Percentiles rank a stretch among this genome's conserved stretches.
Conservation (phyloP, 352 stramenopile species). For the Phytopythium helicoides region DNA sequence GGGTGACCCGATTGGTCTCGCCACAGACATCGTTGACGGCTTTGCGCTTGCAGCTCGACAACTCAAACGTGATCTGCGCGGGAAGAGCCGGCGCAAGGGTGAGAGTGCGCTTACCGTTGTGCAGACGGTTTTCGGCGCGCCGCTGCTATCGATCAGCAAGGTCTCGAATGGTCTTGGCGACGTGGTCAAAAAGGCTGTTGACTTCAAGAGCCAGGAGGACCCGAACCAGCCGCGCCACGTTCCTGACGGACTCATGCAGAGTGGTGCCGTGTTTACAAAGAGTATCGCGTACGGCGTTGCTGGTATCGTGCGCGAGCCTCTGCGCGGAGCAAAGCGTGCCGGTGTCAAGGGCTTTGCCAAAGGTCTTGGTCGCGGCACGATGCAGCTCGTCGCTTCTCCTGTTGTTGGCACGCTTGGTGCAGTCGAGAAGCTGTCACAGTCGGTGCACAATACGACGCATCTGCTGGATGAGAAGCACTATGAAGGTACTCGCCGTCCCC, state of each 20-base stretch:
- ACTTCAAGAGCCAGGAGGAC: conserved; percentile 81
- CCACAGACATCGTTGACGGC: conserved; percentile 84
- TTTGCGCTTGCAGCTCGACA: conserved; percentile 78
- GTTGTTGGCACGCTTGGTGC: conserved; percentile 79
- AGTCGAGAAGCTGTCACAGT: conserved; percentile 83
- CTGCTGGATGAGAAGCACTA: conserved; percentile 80
- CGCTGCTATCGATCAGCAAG: conserved; percentile 74
- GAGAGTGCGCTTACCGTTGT: conserved; percentile 76
- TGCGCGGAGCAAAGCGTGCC: conserved; percentile 67
- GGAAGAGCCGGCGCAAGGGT: conserved; percentile 79
- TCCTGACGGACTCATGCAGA: conserved; percentile 68
- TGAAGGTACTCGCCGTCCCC: conserved; percentile 70
- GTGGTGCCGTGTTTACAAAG: conserved; percentile 74
- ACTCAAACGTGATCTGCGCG: conserved; percentile 74
- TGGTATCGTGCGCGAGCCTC: conserved; percentile 81
- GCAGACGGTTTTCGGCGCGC: conserved; percentile 79
- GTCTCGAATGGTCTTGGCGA: conserved; percentile 83
- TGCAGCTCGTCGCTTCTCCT: conserved; percentile 78
- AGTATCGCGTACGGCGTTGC: conserved; percentile 72
- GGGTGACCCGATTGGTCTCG: conserved; percentile 78
- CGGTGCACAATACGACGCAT: conserved; percentile 85
- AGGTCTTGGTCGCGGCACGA: conserved; percentile 70
- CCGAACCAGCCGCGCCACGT: conserved; percentile 67
- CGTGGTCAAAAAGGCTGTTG: conserved; percentile 80
- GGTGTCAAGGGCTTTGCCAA: conserved; percentile 84